Conservation (phyloP, 345 rosid species). For the Hibiscus trionum region DNA sequence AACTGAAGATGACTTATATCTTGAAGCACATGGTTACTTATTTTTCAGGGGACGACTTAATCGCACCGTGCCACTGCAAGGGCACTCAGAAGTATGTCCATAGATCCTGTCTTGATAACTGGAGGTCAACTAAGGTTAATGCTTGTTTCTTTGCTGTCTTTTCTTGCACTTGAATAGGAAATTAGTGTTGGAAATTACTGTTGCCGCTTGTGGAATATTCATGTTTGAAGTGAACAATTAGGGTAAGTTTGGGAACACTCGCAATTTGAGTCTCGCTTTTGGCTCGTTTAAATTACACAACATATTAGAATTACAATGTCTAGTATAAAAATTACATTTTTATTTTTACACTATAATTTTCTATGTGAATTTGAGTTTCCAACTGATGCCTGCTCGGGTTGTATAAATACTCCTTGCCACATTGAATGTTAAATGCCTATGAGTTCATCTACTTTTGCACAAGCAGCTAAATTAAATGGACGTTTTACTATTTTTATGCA, state of each 20-base stretch:
- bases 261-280: background rate
- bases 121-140: constrained; percentile 97
- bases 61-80: constrained; percentile 94
- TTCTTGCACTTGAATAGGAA: constrained; percentile 9
- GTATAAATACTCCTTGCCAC: background rate
- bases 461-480: background rate
- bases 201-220: background rate
- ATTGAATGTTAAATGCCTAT: background rate
- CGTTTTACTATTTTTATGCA: background rate
- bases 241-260: background rate
- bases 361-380: background rate
- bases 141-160: background rate
- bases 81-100: constrained; percentile 98
- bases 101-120: constrained; percentile 92
- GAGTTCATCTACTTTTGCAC: background rate
- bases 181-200: background rate
- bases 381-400: background rate
- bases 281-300: background rate
- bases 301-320: background rate
- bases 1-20: constrained; percentile 3
- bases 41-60: constrained; percentile 79
- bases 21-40: constrained; percentile 11
- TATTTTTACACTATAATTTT: background rate
- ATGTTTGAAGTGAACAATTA: background rate
- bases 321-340: background rate